Base-by-base conservation (phyloP, 179 eudicot species). In the Vitellaria paradoxa region DNA sequence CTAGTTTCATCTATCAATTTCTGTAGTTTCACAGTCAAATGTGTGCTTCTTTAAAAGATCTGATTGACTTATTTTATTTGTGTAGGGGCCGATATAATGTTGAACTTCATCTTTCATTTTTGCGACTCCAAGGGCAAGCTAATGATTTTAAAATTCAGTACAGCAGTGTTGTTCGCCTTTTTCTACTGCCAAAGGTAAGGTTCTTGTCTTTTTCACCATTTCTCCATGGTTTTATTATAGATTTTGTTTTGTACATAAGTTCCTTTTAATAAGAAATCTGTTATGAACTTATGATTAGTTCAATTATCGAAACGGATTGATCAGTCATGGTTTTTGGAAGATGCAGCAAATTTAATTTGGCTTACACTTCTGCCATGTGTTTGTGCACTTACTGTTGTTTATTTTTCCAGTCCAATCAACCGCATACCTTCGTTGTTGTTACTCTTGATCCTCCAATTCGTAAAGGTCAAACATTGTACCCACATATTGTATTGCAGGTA, bases 401-500 rank as follows among this genome's bases (percentile, higher is more conserved):
- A 30, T 30, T 78, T 80, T 80, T 86, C 89, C 94, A 96, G 99
- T 91, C 94, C 65, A 93, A 92, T 81, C 98, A 92, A 74, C 99
- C 98, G 11, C 98, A 93, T 85, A 96, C 99, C 15, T 94, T 93
- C 78, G 98, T 94, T 65, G 91, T 96, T 71, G 86, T 96, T 70
- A 92, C 97, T 74, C 94, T 96, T 74, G 99, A 96, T 82, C 99
- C 99, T 46, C 99, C 99, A 8, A 96, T 96, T 63, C 95, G 99
- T 68, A 96, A 96, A 82, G 99, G 99, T 73, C 98, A 96, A 81
- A 96, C 99, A 9, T 74, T 96, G 80, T 96, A 96, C 85, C 99
- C 98, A 9, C 99, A 96, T 85, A 96, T 96, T 77, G 99, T 96
- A 75, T 84, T 94, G 89, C 99, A 96, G 99, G 99, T 96, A 91